phyloP scores from a whole-genome alignment of 2,329 filamentous ascomycete genomes.

The Metarhizium robertsii region DNA sequence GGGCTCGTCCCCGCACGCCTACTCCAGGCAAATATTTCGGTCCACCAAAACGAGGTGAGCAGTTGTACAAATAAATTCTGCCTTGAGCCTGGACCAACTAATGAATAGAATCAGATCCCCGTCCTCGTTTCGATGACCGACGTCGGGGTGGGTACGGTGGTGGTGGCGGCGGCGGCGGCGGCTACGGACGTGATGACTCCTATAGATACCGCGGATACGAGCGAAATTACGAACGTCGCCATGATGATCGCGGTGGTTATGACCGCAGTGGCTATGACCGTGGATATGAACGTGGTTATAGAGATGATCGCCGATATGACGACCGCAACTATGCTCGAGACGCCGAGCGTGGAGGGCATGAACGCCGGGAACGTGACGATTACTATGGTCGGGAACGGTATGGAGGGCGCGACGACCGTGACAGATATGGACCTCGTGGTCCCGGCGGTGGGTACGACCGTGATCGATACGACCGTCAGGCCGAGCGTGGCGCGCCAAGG shows the following conservation, averaged over 20 bases:
- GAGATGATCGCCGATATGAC: constrained; percentile 35
- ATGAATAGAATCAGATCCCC: constrained; percentile 25
- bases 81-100: not conserved
- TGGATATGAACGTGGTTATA: constrained; percentile 27
- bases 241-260: constrained; percentile 33
- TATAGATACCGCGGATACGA: constrained; percentile 45
- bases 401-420: constrained; percentile 35
- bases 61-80: not conserved
- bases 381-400: constrained; percentile 29
- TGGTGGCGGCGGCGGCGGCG: constrained; percentile 24
- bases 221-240: constrained; percentile 32
- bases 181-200: constrained; percentile 44
- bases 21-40: constrained; percentile 99
- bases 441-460: constrained; percentile 36
- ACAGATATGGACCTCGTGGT: constrained; percentile 29
- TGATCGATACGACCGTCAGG: constrained; percentile 38
- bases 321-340: constrained; percentile 41
- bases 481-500: constrained; percentile 30
- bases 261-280: constrained; percentile 38
- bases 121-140: constrained; percentile 48
- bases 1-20: constrained; percentile 86
- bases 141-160: constrained; percentile 51
- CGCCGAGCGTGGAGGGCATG: constrained; percentile 48
- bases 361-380: constrained; percentile 38
- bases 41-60: constrained; percentile 88